phyloP scores from a whole-genome alignment of 2,329 filamentous ascomycete species.

The Aspergillus hortae region DNA sequence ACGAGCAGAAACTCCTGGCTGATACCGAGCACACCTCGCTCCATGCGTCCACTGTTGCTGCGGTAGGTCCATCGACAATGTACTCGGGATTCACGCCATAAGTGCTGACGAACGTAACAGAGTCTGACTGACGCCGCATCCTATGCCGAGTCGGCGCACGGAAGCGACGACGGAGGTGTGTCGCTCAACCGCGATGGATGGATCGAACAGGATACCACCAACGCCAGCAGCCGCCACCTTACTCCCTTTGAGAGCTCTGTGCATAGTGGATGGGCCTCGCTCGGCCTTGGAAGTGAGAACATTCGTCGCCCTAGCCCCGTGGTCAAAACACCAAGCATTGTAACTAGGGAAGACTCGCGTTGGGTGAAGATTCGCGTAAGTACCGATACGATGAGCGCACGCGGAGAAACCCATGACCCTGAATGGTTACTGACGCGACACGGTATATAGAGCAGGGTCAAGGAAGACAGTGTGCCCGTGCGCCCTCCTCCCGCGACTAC shows the following conservation, averaged over 20 bases:
- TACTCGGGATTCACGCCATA: background rate
- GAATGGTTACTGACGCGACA: conserved; percentile 6
- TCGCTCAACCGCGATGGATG: conserved; percentile 18
- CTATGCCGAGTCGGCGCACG: conserved; percentile 4
- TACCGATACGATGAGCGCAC: background rate
- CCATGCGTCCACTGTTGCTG: conserved; percentile 3
- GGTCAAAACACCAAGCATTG: too few species aligned
- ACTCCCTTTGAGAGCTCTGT: conserved; percentile 17
- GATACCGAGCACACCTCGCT: conserved; percentile 13
- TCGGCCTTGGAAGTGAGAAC: background rate
- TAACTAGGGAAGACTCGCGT: conserved; percentile 7
- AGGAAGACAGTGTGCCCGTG: conserved; percentile 15
- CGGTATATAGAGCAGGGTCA: conserved; percentile 20
- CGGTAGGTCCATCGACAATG: conserved; percentile 4
- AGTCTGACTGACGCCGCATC: conserved; percentile 13
- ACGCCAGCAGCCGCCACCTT: conserved; percentile 9
- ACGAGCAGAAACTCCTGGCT: conserved; percentile 25
- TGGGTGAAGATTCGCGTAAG: conserved; percentile 24
- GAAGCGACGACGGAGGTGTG: conserved; percentile 6
- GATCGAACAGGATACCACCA: conserved; percentile 11
- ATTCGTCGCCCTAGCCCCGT: background rate
- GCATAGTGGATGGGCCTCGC: conserved; percentile 13
- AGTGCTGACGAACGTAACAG: conserved; percentile 8
- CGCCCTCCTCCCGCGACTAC: conserved; percentile 16
- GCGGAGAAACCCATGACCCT: too few species aligned